These are phyloP conservation scores for Scutellaria barbata DNA, from an alignment of 257 asterid genomes.

Conservation along the genomic window DNA sequence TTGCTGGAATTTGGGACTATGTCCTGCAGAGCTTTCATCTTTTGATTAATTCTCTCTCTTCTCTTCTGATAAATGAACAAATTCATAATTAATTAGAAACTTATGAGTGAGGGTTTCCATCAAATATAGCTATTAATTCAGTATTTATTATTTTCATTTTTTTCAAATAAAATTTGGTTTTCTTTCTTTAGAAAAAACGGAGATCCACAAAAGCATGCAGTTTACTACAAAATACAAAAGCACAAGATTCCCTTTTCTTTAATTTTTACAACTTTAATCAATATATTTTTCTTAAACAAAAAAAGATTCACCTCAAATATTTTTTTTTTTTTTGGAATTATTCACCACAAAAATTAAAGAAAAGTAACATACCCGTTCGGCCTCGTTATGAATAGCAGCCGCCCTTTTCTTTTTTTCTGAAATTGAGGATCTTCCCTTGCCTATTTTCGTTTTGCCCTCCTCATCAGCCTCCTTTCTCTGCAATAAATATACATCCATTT, in stretches of 20 bases:
- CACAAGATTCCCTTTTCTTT: neutral
- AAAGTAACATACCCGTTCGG: constrained; percentile 67
- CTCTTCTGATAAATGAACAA: constrained; percentile 51
- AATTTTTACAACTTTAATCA: neutral
- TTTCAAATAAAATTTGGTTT: too few relatives aligned
- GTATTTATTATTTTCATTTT: too few relatives aligned
- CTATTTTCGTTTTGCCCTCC: constrained; percentile 45
- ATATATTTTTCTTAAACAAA: neutral
- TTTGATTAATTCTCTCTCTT: constrained; percentile 81
- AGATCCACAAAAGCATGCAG: neutral
- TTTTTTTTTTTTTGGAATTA: too few relatives aligned
- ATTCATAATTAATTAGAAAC: neutral
- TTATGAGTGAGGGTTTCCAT: neutral
- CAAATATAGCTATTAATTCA: too few relatives aligned
- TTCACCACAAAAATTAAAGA: neutral
- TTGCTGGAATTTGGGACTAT: constrained; percentile 87
- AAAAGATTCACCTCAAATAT: neutral
- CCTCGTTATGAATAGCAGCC: constrained; percentile 80
- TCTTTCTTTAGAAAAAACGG: too few relatives aligned
- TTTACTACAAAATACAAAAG: neutral
- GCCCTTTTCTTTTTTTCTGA: constrained; percentile 75
- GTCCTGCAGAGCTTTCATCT: constrained; percentile 78
- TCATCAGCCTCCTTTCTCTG: constrained; percentile 51
- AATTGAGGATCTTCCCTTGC: constrained; percentile 49
- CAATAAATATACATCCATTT: neutral